These are phyloP conservation scores for Fraxinus ornus DNA, from an alignment of 305 asterid genomes.

Conservation along the genomic window DNA sequence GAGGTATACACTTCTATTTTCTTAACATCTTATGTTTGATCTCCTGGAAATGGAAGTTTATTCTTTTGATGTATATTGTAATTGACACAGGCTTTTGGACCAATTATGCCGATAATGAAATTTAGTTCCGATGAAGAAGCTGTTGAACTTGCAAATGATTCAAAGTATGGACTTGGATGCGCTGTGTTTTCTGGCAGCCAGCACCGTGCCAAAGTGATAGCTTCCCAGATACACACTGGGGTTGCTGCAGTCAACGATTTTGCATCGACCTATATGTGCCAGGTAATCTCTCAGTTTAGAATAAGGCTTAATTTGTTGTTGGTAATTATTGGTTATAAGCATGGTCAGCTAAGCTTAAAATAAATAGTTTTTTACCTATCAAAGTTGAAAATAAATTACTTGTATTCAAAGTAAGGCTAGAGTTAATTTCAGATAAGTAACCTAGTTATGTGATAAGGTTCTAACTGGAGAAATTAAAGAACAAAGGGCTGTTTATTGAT, in stretches of 20 bases:
- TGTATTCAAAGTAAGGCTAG: not conserved
- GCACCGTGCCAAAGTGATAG: constrained; percentile 68
- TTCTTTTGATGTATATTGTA: constrained; percentile 12
- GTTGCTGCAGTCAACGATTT: constrained; percentile 86
- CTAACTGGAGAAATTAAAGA: not conserved
- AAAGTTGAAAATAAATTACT: not conserved
- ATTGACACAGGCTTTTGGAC: constrained; percentile 89
- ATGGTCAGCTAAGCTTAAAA: not conserved
- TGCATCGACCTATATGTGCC: constrained; percentile 92
- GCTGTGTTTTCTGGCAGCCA: constrained; percentile 98
- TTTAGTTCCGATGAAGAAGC: constrained; percentile 89
- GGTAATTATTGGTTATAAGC: not conserved
- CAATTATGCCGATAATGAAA: constrained; percentile 91
- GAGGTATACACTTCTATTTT: constrained; percentile 52
- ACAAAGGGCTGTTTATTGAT: not conserved
- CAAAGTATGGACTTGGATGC: constrained; percentile 94
- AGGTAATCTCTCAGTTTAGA: constrained; percentile 43
- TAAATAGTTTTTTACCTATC: not conserved
- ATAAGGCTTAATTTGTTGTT: not conserved
- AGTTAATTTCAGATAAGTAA: not conserved
- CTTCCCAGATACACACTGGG: constrained; percentile 83
- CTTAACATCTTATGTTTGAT: not conserved
- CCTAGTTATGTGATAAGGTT: not conserved
- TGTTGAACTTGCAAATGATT: constrained; percentile 81
- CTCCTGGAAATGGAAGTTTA: constrained; percentile 16